phyloP scores from a whole-genome alignment of 73 alveolate genomes.

The Tetrahymena borealis region DNA sequence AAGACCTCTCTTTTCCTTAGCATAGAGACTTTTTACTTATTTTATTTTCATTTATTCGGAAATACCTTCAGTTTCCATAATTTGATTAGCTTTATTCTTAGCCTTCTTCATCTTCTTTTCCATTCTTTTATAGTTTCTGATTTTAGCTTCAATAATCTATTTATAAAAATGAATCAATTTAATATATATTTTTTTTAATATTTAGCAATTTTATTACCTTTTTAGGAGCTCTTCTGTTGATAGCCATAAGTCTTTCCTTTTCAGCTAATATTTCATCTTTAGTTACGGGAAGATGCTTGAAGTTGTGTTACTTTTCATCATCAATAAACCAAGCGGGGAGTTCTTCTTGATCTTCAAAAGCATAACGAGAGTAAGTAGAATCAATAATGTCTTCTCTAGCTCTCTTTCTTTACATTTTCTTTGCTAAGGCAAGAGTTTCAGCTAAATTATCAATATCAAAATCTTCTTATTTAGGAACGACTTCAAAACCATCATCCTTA shows the following conservation, averaged over 20 bases:
- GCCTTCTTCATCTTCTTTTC: conserved; percentile 79
- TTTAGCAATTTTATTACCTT: conserved; percentile 38
- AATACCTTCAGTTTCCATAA: conserved; percentile 85
- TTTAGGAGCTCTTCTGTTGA: conserved; percentile 87
- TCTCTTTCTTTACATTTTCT: conserved; percentile 89
- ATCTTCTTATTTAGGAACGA: conserved; percentile 54
- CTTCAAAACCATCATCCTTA: conserved; percentile 48
- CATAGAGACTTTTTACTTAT: conserved; percentile 80
- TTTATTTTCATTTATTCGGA: conserved; percentile 83
- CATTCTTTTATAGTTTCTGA: conserved; percentile 83
- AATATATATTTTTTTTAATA: neutral
- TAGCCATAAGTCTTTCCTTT: conserved; percentile 77
- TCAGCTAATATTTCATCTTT: conserved; percentile 75
- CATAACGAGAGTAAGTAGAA: conserved; percentile 78
- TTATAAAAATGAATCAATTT: neutral
- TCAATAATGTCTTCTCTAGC: conserved; percentile 77
- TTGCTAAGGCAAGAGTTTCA: conserved; percentile 91
- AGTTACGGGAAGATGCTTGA: conserved; percentile 74
- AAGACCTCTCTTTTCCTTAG: conserved; percentile 68
- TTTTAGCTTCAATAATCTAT: conserved; percentile 80
- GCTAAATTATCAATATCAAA: conserved; percentile 94
- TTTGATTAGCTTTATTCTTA: conserved; percentile 73
- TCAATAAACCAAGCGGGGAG: conserved; percentile 92
- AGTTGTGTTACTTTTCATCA: conserved; percentile 75
- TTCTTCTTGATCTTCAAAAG: conserved; percentile 77